These are phyloP conservation scores for Nigrospora oryzae DNA, from an alignment of 2,329 filamentous ascomycete genomes.

Conservation along the genomic window DNA sequence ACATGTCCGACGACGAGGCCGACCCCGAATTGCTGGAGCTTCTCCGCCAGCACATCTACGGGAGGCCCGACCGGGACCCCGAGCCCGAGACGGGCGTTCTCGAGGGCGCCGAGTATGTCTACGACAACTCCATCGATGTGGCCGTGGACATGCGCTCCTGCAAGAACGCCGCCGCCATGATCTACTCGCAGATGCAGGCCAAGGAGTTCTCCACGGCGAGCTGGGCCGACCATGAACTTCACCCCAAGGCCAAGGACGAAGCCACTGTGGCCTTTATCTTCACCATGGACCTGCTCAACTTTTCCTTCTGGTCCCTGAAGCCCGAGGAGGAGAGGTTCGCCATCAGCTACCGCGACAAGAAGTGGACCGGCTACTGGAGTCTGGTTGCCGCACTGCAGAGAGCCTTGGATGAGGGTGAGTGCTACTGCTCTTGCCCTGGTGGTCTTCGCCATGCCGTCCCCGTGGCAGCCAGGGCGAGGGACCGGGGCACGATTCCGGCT, in stretches of 20 bases:
- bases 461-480: no score
- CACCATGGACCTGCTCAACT: conserved; percentile 93
- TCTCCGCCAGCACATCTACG: conserved; percentile 69
- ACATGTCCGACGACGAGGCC: conserved; percentile 86
- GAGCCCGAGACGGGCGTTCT: conserved; percentile 76
- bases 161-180: conserved; percentile 71
- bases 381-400: conserved; percentile 80
- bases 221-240: conserved; percentile 84
- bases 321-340: conserved; percentile 67
- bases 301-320: conserved; percentile 86
- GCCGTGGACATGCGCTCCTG: conserved; percentile 76
- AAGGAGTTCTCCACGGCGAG: conserved; percentile 75
- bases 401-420: conserved; percentile 75
- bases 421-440: conserved; percentile 1
- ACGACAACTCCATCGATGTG: conserved; percentile 88
- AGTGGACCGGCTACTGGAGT: conserved; percentile 94
- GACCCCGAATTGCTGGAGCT: conserved; percentile 83
- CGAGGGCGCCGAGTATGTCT: conserved; percentile 75
- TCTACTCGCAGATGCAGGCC: conserved; percentile 75
- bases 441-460: background rate
- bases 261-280: conserved; percentile 86
- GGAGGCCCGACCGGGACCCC: conserved; percentile 42
- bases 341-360: conserved; percentile 70
- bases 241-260: conserved; percentile 76
- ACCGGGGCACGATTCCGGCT: conserved; percentile 10